Percentiles rank a stretch among this genome's conserved stretches.
phyloP scores from a whole-genome alignment of 75 land plant genomes.

The Ceratopteris richardii region DNA sequence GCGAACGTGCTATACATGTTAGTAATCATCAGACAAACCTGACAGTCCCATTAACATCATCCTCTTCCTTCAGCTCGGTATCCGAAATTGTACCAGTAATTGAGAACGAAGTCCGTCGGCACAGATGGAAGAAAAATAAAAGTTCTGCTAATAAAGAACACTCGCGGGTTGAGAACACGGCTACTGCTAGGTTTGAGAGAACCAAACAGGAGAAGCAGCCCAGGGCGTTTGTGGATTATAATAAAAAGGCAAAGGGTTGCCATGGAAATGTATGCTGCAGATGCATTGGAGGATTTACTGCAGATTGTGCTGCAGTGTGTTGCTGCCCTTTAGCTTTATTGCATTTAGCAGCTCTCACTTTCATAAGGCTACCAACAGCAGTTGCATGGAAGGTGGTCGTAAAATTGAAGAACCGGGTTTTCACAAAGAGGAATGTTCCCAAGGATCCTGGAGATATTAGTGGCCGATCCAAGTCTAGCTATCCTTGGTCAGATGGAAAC shows the following conservation, averaged over 20 bases:
- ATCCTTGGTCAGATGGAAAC: neutral
- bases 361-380: conserved; percentile 19
- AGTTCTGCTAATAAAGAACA: no score
- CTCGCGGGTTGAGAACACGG: no score
- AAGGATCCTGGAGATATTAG: neutral
- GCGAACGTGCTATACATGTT: no score
- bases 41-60: no score
- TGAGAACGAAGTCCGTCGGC: no score
- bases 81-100: no score
- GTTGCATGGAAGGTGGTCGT: conserved; percentile 11
- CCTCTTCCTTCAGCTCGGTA: no score
- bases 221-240: no score
- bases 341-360: conserved; percentile 16
- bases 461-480: neutral
- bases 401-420: conserved; percentile 13
- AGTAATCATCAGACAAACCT: no score
- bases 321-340: conserved; percentile 27
- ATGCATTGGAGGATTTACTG: conserved; percentile 17
- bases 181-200: no score
- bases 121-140: no score
- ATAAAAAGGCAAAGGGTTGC: neutral
- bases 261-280: conserved; percentile 8
- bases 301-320: conserved; percentile 26
- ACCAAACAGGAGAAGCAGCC: no score
- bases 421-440: neutral